Evolutionary conservation across 768 basidiomycete genomes (phyloP).

Genomic region (Boletus vinaceobasis): DNA sequence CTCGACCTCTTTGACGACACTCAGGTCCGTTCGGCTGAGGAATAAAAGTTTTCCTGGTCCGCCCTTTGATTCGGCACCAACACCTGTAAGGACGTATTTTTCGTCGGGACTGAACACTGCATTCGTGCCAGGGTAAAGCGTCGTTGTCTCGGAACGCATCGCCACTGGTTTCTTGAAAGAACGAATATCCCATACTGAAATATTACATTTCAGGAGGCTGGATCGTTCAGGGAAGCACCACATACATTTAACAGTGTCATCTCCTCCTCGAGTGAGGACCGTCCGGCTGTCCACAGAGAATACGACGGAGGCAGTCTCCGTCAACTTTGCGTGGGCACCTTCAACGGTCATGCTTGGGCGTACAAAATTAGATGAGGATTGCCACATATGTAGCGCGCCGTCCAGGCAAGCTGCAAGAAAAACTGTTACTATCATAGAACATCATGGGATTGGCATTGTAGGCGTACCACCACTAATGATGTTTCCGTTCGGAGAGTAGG

Average conservation of each 20-base stretch:
- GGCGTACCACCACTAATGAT: conserved; percentile 81
- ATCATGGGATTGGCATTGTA: conserved; percentile 8
- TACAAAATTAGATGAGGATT: conserved; percentile 87
- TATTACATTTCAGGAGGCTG: not conserved
- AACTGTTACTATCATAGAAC: not conserved
- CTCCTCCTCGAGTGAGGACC: conserved; percentile 85
- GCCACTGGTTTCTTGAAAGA: conserved; percentile 87
- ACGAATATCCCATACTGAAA: conserved; percentile 89
- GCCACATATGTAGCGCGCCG: conserved; percentile 93
- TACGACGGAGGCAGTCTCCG: conserved; percentile 80
- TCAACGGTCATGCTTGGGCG: conserved; percentile 85
- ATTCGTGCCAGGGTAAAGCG: conserved; percentile 90
- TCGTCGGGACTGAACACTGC: conserved; percentile 95
- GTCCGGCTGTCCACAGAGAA: conserved; percentile 89
- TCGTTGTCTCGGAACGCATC: conserved; percentile 58
- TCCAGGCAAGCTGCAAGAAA: conserved; percentile 71
- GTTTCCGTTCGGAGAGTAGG: conserved; percentile 87
- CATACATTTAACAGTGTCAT: conserved; percentile 94
- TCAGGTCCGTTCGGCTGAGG: conserved; percentile 65
- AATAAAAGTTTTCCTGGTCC: conserved; percentile 71
- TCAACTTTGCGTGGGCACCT: conserved; percentile 81
- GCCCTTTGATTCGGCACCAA: conserved; percentile 63
- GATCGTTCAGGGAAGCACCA: conserved; percentile 19
- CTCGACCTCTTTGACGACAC: conserved; percentile 61
- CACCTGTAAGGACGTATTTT: conserved; percentile 81